Percentiles rank a stretch among this genome's conserved stretches.
Evolutionary conservation across 2,329 filamentous ascomycete species (phyloP).

Genomic region (Colletotrichum chrysophilum): DNA sequence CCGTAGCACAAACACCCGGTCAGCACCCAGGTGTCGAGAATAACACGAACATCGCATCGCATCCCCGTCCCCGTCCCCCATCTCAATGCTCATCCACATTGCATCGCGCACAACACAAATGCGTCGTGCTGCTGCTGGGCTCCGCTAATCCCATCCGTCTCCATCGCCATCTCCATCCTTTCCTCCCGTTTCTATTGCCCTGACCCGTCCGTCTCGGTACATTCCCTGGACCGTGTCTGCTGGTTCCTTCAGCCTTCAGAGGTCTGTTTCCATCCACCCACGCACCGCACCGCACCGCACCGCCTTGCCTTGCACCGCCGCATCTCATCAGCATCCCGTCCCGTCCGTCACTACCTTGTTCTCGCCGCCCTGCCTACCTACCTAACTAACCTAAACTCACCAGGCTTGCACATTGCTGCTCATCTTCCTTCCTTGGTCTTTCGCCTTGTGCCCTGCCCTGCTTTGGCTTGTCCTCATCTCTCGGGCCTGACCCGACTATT

Average conservation of each 20-base stretch:
- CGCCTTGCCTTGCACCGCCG: conserved; percentile 15
- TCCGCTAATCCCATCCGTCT: conserved; percentile 5
- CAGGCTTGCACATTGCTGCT: neutral
- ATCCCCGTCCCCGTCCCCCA: neutral
- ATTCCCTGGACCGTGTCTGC: conserved; percentile 14
- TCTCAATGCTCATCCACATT: neutral
- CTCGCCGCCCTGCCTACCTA: neutral
- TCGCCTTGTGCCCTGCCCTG: neutral
- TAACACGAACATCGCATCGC: conserved; percentile 1
- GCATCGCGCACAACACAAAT: conserved; percentile 14
- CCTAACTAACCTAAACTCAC: neutral
- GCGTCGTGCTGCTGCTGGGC: neutral
- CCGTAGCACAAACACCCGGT: neutral
- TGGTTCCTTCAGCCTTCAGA: neutral
- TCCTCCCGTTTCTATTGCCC: neutral
- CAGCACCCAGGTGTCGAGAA: neutral
- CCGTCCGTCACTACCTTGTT: neutral
- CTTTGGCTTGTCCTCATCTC: neutral
- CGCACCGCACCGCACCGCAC: neutral
- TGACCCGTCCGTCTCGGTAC: conserved; percentile 17
- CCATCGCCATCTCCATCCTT: neutral
- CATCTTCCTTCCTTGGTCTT: neutral
- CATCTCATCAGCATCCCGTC: conserved; percentile 13
- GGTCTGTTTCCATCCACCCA: neutral
- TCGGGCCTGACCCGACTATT: neutral